These are phyloP conservation scores for Gamarada debralockiae DNA, from an alignment of 495 filamentous ascomycete species.

Conservation along the genomic window DNA sequence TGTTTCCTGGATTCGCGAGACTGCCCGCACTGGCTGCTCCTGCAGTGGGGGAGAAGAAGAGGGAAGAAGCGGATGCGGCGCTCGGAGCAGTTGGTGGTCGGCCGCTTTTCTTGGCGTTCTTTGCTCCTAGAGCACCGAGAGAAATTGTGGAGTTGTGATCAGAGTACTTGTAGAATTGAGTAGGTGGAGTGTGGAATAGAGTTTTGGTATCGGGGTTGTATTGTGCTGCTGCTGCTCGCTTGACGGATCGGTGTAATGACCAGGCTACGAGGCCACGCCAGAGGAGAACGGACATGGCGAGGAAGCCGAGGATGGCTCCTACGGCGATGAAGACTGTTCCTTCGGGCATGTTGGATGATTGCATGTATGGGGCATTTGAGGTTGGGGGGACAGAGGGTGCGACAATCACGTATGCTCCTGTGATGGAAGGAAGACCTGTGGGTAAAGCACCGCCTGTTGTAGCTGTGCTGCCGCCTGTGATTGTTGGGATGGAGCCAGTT, in stretches of 20 bases:
- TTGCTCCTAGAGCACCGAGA: conserved; percentile 43
- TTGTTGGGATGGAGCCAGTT: conserved; percentile 14
- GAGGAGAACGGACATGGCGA: conserved; percentile 71
- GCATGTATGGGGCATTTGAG: conserved; percentile 87
- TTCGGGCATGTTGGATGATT: conserved; percentile 83
- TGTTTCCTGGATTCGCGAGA: conserved; percentile 44
- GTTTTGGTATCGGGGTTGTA: conserved; percentile 62
- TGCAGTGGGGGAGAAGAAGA: conserved; percentile 96
- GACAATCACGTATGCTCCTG: conserved; percentile 18
- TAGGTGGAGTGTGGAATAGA: conserved; percentile 42
- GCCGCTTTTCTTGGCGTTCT: conserved; percentile 36
- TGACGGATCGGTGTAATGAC: conserved; percentile 87
- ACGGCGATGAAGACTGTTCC: conserved; percentile 96
- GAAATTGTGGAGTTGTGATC: conserved; percentile 58
- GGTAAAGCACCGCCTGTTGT: conserved; percentile 15
- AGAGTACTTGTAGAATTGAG: conserved; percentile 53
- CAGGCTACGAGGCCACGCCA: conserved; percentile 91
- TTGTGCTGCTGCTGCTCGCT: conserved; percentile 70
- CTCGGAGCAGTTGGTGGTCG: conserved; percentile 43
- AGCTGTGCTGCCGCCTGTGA: conserved; percentile 13
- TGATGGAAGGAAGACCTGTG: conserved; percentile 29
- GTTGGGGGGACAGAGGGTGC: conserved; percentile 77
- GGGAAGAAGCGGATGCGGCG: conserved; percentile 31
- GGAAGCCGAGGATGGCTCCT: conserved; percentile 78
- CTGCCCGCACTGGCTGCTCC: conserved; percentile 37